These are phyloP conservation scores for Posidonia oceanica DNA, from an alignment of 116 monocot genomes.

Conservation along the genomic window DNA sequence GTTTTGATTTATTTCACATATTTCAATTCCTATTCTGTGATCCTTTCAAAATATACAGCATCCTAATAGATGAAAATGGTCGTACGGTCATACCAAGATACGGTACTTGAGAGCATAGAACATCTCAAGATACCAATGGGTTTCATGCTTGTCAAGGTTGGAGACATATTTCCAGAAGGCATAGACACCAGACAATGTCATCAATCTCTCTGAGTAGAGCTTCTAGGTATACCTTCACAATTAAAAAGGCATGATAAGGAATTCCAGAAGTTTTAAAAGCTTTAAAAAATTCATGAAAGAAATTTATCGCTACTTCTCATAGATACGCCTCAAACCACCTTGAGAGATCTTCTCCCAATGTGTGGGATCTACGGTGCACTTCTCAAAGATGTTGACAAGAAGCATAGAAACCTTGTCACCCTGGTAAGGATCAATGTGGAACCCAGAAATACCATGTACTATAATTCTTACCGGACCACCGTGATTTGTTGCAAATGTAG, in stretches of 20 bases:
- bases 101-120: constrained; percentile 55
- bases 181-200: constrained; percentile 60
- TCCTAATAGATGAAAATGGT: no score
- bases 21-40: no score
- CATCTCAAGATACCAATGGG: constrained; percentile 63
- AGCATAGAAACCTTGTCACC: constrained; percentile 41
- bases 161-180: constrained; percentile 83
- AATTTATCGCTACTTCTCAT: constrained; percentile 43
- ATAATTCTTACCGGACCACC: constrained; percentile 68
- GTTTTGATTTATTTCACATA: no score
- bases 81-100: constrained; percentile 19
- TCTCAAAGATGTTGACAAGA: constrained; percentile 56
- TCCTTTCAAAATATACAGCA: no score
- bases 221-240: constrained; percentile 57
- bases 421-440: constrained; percentile 69
- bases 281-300: neutral
- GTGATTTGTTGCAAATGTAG: constrained; percentile 52
- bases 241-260: neutral
- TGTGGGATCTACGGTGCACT: constrained; percentile 39
- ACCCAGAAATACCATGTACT: constrained; percentile 51
- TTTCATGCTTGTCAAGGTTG: constrained; percentile 45
- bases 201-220: constrained; percentile 64
- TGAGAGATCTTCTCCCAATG: constrained; percentile 52
- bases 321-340: constrained; percentile 45
- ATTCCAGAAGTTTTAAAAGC: neutral